These are phyloP conservation scores for Ganoderma sinense DNA, from an alignment of 1,284 basidiomycete species.

Conservation along the genomic window DNA sequence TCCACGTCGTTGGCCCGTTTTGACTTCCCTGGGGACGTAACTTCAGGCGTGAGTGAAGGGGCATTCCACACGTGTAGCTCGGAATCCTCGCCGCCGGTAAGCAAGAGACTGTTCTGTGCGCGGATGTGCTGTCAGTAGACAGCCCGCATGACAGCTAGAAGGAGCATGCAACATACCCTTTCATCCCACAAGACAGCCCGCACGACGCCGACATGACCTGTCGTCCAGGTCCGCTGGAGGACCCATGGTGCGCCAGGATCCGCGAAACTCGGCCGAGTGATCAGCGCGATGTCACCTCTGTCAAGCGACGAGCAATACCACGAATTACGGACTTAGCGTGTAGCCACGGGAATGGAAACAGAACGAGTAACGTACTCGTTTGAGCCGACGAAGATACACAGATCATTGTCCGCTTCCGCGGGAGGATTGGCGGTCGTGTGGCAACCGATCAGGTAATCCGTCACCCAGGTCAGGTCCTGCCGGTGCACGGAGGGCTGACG, in stretches of 20 bases:
- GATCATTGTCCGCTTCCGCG: slow-evolving; percentile 38
- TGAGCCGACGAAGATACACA: slow-evolving; percentile 46
- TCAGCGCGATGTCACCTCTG: slow-evolving; percentile 45
- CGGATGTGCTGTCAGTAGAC: not conserved
- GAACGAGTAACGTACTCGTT: slow-evolving; percentile 43
- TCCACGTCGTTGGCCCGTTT: slow-evolving; percentile 32
- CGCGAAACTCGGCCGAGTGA: slow-evolving; percentile 37
- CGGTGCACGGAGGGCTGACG: slow-evolving; percentile 45
- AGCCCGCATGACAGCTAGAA: not conserved
- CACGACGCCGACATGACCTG: slow-evolving; percentile 44
- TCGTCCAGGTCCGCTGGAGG: slow-evolving; percentile 41
- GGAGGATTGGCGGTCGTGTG: slow-evolving; percentile 37
- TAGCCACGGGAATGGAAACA: not conserved
- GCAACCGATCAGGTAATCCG: slow-evolving; percentile 48
- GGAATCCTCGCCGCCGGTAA: slow-evolving; percentile 49
- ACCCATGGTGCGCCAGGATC: slow-evolving; percentile 39
- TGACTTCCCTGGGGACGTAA: slow-evolving; percentile 9
- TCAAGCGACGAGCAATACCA: too few relatives aligned
- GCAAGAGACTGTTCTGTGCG: slow-evolving; percentile 43
- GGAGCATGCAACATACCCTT: slow-evolving; percentile 30
- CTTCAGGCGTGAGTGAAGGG: slow-evolving; percentile 21
- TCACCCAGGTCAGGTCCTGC: slow-evolving; percentile 46
- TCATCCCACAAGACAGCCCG: slow-evolving; percentile 46
- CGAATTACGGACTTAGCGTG: not conserved
- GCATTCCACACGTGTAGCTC: slow-evolving; percentile 44